Evolutionary conservation across 2,329 filamentous ascomycete genomes (phyloP).

Genomic region (Acrocalymma vagum): DNA sequence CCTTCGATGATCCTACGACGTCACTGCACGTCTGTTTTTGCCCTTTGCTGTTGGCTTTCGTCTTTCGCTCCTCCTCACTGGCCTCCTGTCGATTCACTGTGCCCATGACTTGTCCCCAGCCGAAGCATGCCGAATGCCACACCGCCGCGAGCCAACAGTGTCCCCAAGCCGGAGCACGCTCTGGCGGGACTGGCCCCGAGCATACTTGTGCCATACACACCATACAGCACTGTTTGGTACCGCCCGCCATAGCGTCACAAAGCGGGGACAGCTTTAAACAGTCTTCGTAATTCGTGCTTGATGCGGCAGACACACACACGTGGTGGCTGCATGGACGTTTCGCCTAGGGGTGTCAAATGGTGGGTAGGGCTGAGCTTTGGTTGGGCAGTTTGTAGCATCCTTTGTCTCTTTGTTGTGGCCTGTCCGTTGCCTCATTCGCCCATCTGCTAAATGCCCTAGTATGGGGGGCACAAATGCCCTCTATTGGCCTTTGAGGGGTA

Average conservation of each 20-base stretch:
- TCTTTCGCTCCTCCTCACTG: conserved; percentile 1
- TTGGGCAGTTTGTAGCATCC: conserved; percentile 30
- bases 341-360: conserved; percentile 28
- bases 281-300: conserved; percentile 3
- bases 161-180: conserved; percentile 10
- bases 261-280: neutral
- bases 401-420: no score
- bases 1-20: conserved; percentile 9
- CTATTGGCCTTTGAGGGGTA: no score
- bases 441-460: no score
- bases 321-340: conserved; percentile 41
- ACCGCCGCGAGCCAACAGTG: conserved; percentile 2
- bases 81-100: no score
- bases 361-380: conserved; percentile 42
- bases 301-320: conserved; percentile 33
- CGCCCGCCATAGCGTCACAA: no score
- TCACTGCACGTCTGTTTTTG: no score
- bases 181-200: conserved; percentile 8
- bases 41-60: neutral
- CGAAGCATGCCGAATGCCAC: no score
- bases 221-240: no score
- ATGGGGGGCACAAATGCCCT: no score
- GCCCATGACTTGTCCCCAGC: no score
- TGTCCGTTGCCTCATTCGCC: no score
- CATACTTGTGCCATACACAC: neutral